Percentiles rank a stretch among this genome's conserved stretches.
Evolutionary conservation across 192 early-diverging fungal species (phyloP).

Genomic region (Podila minutissima): DNA sequence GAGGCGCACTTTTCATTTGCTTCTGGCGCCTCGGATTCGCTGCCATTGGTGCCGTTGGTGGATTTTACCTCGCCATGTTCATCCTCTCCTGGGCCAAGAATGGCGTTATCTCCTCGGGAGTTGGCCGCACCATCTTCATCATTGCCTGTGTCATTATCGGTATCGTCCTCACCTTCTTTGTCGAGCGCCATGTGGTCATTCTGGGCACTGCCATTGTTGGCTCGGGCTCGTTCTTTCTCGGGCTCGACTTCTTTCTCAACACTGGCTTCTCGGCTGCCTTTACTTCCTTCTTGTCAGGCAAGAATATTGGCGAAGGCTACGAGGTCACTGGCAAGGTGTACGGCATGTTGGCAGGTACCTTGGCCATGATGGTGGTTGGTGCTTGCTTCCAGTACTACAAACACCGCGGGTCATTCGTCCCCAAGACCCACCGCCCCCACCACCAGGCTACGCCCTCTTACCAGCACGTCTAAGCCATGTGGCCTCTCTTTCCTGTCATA

Average conservation of each 20-base stretch:
- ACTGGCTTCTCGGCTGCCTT: constrained; percentile 76
- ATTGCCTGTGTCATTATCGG: constrained; percentile 68
- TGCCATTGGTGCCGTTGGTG: constrained; percentile 80
- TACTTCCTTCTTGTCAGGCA: constrained; percentile 56
- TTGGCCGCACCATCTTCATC: constrained; percentile 78
- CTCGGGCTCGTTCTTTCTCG: constrained; percentile 80
- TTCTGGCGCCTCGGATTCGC: constrained; percentile 78
- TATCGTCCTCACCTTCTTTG: constrained; percentile 71
- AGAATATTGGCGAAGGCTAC: constrained; percentile 48
- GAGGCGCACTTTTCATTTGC: constrained; percentile 72
- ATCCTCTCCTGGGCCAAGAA: constrained; percentile 69
- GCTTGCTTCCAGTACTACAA: constrained; percentile 71
- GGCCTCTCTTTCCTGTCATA: too few relatives aligned
- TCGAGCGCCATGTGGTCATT: constrained; percentile 76
- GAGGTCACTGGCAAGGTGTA: constrained; percentile 65
- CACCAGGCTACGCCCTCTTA: constrained; percentile 29
- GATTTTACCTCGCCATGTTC: constrained; percentile 74
- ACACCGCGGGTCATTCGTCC: constrained; percentile 50
- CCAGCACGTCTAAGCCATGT: constrained; percentile 29
- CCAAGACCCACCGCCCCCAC: constrained; percentile 24
- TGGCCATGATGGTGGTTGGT: constrained; percentile 73
- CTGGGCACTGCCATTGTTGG: constrained; percentile 81
- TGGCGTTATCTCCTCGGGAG: constrained; percentile 69
- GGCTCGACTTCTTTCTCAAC: constrained; percentile 84
- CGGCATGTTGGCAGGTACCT: constrained; percentile 76